Conservation (phyloP, 192 early-diverging fungal species). For the Backusella sp. region DNA sequence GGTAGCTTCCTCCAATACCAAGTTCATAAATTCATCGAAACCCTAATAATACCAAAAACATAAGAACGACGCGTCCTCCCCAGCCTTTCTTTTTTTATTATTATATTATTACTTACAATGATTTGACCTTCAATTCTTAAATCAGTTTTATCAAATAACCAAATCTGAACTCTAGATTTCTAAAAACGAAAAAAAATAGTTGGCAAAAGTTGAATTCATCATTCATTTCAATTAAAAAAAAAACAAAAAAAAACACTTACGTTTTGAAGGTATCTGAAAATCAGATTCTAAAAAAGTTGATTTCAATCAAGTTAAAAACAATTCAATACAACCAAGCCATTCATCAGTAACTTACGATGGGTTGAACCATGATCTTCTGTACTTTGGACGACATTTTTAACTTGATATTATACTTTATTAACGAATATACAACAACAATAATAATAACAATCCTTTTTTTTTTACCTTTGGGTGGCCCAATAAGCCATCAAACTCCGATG, state of each 20-base stretch:
- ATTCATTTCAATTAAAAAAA: not conserved
- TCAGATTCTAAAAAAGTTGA: conserved; percentile 69
- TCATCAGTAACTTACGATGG: conserved; percentile 58
- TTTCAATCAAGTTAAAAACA: not conserved
- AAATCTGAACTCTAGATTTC: conserved; percentile 89
- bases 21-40: conserved; percentile 98
- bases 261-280: conserved; percentile 95
- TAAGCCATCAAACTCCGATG: not conserved
- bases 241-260: conserved; percentile 38
- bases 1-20: conserved; percentile 88
- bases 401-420: not conserved
- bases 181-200: conserved; percentile 28
- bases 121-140: conserved; percentile 26
- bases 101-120: conserved; percentile 5
- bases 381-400: conserved; percentile 65
- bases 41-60: conserved; percentile 57
- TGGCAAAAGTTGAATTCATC: not conserved
- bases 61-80: not conserved
- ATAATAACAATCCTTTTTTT: conserved; percentile 1
- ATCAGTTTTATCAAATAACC: conserved; percentile 90
- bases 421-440: not conserved
- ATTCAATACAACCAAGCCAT: not conserved
- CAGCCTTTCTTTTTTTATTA: not conserved
- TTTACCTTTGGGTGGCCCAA: not conserved
- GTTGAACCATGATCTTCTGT: conserved; percentile 84